phyloP scores from a whole-genome alignment of 139 green algal genomes.

The Yamagishiella unicocca region DNA sequence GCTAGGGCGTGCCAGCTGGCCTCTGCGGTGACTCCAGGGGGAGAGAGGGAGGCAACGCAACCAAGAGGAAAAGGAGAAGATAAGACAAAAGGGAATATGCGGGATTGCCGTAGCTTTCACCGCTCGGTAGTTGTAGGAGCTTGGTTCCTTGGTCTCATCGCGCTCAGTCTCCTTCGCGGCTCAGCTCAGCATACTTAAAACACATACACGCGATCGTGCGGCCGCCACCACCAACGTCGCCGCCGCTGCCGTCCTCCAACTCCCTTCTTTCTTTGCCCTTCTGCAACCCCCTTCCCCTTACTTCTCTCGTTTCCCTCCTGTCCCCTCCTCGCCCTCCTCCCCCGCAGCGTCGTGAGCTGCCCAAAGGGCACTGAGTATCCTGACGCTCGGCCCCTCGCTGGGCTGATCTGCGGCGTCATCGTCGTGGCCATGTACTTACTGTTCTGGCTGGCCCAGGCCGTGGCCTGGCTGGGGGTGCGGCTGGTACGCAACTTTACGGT shows the following conservation, averaged over 20 bases:
- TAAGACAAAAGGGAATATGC: neutral
- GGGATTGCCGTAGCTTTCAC: neutral
- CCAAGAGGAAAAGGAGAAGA: too few relatives aligned
- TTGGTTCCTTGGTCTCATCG: neutral
- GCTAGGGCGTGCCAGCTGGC: too few relatives aligned
- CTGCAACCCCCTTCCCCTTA: too few relatives aligned
- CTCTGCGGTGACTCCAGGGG: too few relatives aligned
- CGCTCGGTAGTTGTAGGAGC: neutral
- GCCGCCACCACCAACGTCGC: neutral
- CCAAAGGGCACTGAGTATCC: neutral
- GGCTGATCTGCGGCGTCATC: conserved; percentile 8
- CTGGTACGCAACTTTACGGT: too few relatives aligned
- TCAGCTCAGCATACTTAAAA: neutral
- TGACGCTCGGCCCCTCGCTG: neutral
- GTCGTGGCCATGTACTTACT: neutral
- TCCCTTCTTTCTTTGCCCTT: neutral
- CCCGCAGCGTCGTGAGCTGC: neutral
- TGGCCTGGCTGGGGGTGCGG: too few relatives aligned
- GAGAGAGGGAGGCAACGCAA: too few relatives aligned
- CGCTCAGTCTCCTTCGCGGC: too few relatives aligned
- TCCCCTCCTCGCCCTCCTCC: too few relatives aligned
- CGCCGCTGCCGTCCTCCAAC: neutral
- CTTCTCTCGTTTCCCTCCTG: too few relatives aligned
- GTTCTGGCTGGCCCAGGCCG: neutral
- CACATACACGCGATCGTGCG: too few relatives aligned